These are phyloP conservation scores for Paraphaeosphaeria sporulosa DNA, from an alignment of 2,329 filamentous ascomycete species.

Conservation along the genomic window DNA sequence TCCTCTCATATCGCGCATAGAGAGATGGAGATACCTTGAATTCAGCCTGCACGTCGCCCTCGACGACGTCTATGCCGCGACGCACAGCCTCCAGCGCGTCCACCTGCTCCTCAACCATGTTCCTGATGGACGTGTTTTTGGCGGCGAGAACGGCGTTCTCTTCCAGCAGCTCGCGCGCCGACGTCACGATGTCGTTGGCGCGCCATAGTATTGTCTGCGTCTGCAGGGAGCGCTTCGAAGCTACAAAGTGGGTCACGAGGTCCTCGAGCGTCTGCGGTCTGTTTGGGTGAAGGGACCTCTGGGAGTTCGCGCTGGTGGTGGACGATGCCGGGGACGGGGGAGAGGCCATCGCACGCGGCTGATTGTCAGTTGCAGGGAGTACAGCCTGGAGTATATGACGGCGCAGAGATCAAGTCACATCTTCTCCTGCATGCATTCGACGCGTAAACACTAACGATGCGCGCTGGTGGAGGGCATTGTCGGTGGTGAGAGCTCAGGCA, in stretches of 20 bases:
- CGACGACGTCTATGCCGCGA: conserved; percentile 53
- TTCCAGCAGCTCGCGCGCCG: conserved; percentile 77
- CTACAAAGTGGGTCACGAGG: conserved; percentile 83
- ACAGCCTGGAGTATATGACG: not conserved
- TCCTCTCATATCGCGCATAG: not conserved
- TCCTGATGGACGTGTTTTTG: conserved; percentile 54
- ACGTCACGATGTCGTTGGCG: conserved; percentile 83
- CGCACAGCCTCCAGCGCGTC: conserved; percentile 53
- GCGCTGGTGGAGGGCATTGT: not conserved
- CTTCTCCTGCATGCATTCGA: not conserved
- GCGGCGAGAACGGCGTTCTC: conserved; percentile 75
- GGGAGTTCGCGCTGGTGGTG: conserved; percentile 45
- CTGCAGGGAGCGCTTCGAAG: conserved; percentile 85
- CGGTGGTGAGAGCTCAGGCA: not conserved
- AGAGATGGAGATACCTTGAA: conserved; percentile 46
- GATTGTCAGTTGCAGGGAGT: not conserved
- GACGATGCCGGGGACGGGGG: conserved; percentile 52
- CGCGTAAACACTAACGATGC: not conserved
- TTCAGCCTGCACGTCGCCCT: conserved; percentile 52
- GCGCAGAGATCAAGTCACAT: not conserved
- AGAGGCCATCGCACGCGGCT: conserved; percentile 42
- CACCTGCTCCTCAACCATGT: conserved; percentile 54
- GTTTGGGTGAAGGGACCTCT: conserved; percentile 34
- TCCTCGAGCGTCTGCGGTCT: conserved; percentile 68
- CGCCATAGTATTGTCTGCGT: conserved; percentile 84